These are phyloP conservation scores for Saccharomycopsis schoenii DNA, from an alignment of 805 yeast species.

Conservation along the genomic window DNA sequence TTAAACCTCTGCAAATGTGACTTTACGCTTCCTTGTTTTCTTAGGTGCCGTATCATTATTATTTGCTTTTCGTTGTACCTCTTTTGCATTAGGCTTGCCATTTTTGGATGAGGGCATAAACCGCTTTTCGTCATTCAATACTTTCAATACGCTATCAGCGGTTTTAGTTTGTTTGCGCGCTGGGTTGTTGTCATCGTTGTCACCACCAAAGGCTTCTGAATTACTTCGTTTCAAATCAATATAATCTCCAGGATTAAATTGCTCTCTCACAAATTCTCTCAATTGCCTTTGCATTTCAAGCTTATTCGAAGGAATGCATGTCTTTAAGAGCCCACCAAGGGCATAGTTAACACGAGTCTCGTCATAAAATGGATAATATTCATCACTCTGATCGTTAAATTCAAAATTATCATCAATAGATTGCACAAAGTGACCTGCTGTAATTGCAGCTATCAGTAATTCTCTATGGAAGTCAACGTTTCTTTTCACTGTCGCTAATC, in stretches of 20 bases:
- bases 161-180: not conserved
- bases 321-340: not conserved
- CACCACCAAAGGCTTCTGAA: not conserved
- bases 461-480: not conserved
- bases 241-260: not conserved
- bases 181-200: not conserved
- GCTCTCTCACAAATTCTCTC: not conserved
- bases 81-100: not conserved
- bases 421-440: not conserved
- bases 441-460: not conserved
- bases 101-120: not conserved
- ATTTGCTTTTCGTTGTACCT: not conserved
- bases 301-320: not conserved
- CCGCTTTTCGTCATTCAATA: not conserved
- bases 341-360: not conserved
- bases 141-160: not conserved
- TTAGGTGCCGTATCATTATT: not conserved
- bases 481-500: not conserved
- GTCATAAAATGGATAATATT: not conserved
- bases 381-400: not conserved
- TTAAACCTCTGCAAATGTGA: not conserved
- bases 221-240: not conserved
- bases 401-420: not conserved
- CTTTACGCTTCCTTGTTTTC: not conserved
- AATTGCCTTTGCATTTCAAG: not conserved